These are phyloP conservation scores for Simmondsia chinensis DNA, from an alignment of 148 eudicot genomes.

Conservation along the genomic window DNA sequence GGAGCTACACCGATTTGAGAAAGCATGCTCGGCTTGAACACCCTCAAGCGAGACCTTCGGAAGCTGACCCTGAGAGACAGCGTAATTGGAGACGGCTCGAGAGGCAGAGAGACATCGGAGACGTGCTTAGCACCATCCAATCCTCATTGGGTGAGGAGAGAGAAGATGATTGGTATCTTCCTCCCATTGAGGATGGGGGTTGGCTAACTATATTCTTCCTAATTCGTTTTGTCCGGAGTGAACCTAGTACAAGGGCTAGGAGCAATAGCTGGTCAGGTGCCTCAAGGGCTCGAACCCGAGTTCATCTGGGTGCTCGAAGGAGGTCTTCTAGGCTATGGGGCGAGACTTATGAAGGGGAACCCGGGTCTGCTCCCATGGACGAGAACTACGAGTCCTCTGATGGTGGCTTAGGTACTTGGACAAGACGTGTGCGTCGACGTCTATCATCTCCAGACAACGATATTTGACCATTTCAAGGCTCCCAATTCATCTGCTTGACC, in stretches of 20 bases:
- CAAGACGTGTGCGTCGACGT: slow-evolving; percentile 31
- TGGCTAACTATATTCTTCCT: slow-evolving; percentile 59
- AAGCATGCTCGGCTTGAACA: slow-evolving; percentile 81
- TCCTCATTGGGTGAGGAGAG: slow-evolving; percentile 56
- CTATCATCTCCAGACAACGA: slow-evolving; percentile 34
- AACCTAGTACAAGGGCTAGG: slow-evolving; percentile 33
- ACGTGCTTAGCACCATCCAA: slow-evolving; percentile 67
- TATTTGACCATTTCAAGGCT: too few species aligned
- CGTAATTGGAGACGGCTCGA: slow-evolving; percentile 78
- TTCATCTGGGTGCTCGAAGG: slow-evolving; percentile 38
- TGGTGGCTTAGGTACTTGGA: slow-evolving; percentile 29
- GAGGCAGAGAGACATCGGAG: slow-evolving; percentile 73
- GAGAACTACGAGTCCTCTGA: slow-evolving; percentile 46
- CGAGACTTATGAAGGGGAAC: slow-evolving; percentile 49
- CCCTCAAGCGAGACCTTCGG: slow-evolving; percentile 69
- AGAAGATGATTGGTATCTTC: slow-evolving; percentile 30
- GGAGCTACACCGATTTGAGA: slow-evolving; percentile 64
- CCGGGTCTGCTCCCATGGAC: slow-evolving; percentile 30
- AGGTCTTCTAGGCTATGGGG: slow-evolving; percentile 67
- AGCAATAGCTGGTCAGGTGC: slow-evolving; percentile 53
- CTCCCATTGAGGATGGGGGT: slow-evolving; percentile 46
- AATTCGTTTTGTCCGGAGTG: slow-evolving; percentile 42
- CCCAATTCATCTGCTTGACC: too few species aligned
- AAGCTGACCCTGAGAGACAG: slow-evolving; percentile 76
- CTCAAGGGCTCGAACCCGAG: slow-evolving; percentile 43